Conservation (phyloP, 2,329 filamentous ascomycete species). For the Paraphoma sp. region DNA sequence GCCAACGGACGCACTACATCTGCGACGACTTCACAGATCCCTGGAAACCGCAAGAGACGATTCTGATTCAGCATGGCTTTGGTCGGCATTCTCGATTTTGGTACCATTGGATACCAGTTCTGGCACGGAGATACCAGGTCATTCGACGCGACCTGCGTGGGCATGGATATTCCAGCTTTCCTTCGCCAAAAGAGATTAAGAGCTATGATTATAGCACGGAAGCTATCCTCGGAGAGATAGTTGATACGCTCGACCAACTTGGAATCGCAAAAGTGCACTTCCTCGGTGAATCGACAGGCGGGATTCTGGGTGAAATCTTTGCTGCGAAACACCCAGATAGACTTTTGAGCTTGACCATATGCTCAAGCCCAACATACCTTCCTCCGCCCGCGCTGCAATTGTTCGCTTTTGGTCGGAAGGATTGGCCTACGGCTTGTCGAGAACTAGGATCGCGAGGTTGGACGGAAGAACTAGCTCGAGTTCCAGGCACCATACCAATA, state of each 20-base stretch:
- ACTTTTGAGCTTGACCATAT: constrained; percentile 39
- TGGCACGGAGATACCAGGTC: constrained; percentile 39
- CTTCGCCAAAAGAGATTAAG: constrained; percentile 7
- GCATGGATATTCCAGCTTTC: constrained; percentile 41
- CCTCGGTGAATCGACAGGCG: constrained; percentile 44
- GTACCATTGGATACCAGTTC: constrained; percentile 46
- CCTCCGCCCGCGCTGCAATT: constrained; percentile 34
- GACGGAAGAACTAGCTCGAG: constrained; percentile 34
- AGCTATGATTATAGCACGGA: constrained; percentile 29
- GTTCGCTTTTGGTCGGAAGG: constrained; percentile 34
- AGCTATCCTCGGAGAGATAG: constrained; percentile 40
- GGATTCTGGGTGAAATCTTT: constrained; percentile 44
- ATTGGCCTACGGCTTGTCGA: constrained; percentile 40
- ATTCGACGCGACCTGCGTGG: constrained; percentile 45
- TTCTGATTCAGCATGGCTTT: constrained; percentile 49
- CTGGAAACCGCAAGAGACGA: constrained; percentile 42
- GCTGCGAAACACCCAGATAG: constrained; percentile 39
- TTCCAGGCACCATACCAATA: constrained; percentile 40
- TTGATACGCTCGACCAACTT: constrained; percentile 45
- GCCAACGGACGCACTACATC: constrained; percentile 42
- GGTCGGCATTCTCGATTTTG: constrained; percentile 42
- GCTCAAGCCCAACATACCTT: constrained; percentile 39
- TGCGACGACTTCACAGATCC: constrained; percentile 35
- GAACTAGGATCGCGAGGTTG: constrained; percentile 42
- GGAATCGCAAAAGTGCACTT: constrained; percentile 41